Base-by-base conservation (phyloP, 495 filamentous ascomycete genomes). In the Aspergillus bertholletiae region DNA sequence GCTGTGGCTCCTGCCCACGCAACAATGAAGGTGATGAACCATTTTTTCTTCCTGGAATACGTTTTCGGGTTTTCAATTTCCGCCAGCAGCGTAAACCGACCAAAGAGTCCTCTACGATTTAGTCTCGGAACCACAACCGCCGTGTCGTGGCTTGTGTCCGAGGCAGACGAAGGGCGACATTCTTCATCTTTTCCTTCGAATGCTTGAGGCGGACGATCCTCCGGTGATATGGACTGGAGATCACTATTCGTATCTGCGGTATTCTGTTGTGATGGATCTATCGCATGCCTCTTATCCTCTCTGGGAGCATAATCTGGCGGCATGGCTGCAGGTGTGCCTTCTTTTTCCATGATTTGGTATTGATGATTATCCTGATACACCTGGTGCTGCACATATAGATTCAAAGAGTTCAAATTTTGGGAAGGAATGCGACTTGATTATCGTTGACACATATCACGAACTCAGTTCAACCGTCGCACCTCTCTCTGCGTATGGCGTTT, bases 1-100 rank as follows among this genome's bases (percentile, higher is more conserved):
- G 89, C 90, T 5, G 83, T 84, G 9, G 84, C 81, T 1, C 83
- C 90, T 1, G 89, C 89, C 7, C 89, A 61, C 11, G 91, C 87
- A 24, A 96, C 81, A 49, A 93, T 75, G 45, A 86, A 77, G 0
- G 93, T 96, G 62, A 97, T 86, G 49, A 84, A 81, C 89, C 92
- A 96, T 81, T 96, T 96, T 37, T 76, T 86, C 17, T 69, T 74
- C 13, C 80, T 80, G 24, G 78, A 68, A 65, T 96, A 96, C 18
- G 88, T 79, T 51, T 85, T 84, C 0, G 92, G 86, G 34, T 84
- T 73, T 49, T 88, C 84, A 35, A 96, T 80, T 69, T 97, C 93
- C 4, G 90, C 88, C n/a, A 97, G 72, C 41, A 96, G 53, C 1
- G 88, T 78, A 3, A 96, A 74, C 43, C 80, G 80, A 4, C 83